Conservation (phyloP, 352 stramenopile species). For the Pythium aphanidermatum region DNA sequence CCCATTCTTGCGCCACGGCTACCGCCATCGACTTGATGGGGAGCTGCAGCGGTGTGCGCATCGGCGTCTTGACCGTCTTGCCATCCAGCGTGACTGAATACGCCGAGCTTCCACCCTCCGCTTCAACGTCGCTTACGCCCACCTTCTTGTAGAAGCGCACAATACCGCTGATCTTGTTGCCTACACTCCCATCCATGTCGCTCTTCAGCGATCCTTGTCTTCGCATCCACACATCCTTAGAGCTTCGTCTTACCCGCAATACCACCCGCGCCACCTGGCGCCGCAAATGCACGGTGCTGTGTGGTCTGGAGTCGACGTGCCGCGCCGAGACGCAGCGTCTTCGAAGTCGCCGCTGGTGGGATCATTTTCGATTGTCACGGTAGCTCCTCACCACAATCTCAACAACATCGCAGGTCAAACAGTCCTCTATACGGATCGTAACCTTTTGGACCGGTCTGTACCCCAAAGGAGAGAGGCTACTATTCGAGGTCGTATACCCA, state of each 20-base stretch:
- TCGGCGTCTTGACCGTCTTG: conserved; percentile 76
- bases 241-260: conserved; percentile 20
- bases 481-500: too few species aligned
- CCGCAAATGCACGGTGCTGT: conserved; percentile 18
- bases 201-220: too few species aligned
- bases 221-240: too few species aligned
- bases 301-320: conserved; percentile 2
- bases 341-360: conserved; percentile 1
- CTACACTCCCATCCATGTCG: too few species aligned
- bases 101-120: conserved; percentile 3
- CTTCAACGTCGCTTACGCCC: conserved; percentile 49
- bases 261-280: conserved; percentile 16
- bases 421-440: too few species aligned
- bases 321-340: conserved; percentile 3
- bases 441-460: too few species aligned
- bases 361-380: conserved; percentile 13
- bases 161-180: conserved; percentile 75
- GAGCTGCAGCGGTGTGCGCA: conserved; percentile 51
- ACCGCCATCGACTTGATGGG: conserved; percentile 62
- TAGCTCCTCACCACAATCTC: not conserved
- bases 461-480: too few species aligned
- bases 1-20: conserved; percentile 79
- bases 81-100: conserved; percentile 77
- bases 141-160: conserved; percentile 83
- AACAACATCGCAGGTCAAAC: too few species aligned